Conservation (phyloP, 768 basidiomycete species). For the Boletus vinaceobasis region DNA sequence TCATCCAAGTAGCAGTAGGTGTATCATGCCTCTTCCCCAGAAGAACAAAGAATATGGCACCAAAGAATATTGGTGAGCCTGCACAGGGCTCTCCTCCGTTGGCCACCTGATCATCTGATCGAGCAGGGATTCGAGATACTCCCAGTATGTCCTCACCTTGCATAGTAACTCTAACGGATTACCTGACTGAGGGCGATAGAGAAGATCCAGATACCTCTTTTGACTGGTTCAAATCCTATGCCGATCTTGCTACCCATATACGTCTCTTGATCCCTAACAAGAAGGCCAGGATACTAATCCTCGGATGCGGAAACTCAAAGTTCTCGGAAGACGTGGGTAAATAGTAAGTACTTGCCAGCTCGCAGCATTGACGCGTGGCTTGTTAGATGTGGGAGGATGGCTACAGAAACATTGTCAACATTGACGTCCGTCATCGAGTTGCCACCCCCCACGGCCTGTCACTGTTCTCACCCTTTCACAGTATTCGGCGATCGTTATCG, state of each 20-base stretch:
- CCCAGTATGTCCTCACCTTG: constrained; percentile 43
- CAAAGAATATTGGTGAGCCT: constrained; percentile 62
- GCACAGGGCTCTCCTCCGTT: neutral
- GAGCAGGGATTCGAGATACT: constrained; percentile 65
- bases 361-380: constrained; percentile 3
- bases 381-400: constrained; percentile 86
- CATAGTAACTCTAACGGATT: neutral
- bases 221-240: constrained; percentile 87
- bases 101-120: neutral
- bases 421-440: constrained; percentile 51
- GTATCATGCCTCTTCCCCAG: constrained; percentile 42
- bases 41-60: constrained; percentile 68
- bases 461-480: constrained; percentile 24
- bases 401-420: constrained; percentile 74
- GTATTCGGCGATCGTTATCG: constrained; percentile 75
- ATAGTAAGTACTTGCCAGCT: neutral
- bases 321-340: constrained; percentile 66
- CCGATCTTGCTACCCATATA: constrained; percentile 62
- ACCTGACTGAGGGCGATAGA: constrained; percentile 33
- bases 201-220: constrained; percentile 59
- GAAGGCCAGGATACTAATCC: constrained; percentile 63
- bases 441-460: neutral
- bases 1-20: too few species aligned
- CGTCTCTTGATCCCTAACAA: constrained; percentile 61
- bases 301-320: constrained; percentile 82